Evolutionary conservation across 768 basidiomycete species (phyloP).

Genomic region (Obba rivulosa): DNA sequence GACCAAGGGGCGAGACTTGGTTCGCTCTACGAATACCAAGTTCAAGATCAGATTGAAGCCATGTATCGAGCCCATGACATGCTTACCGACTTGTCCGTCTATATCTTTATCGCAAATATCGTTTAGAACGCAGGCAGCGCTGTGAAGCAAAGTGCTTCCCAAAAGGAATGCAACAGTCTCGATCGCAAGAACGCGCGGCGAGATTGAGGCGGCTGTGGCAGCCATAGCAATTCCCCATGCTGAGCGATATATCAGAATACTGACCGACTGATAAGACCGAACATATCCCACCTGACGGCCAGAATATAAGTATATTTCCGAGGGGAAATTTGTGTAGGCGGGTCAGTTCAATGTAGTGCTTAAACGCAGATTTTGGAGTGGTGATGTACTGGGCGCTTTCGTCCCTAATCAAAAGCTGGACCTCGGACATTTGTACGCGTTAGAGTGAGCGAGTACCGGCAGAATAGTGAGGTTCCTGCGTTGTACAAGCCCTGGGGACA

Average conservation of each 20-base stretch:
- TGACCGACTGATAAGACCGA: background rate
- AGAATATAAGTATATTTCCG: constrained; percentile 20
- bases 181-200: constrained; percentile 1
- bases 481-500: too few relatives aligned
- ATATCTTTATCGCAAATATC: constrained; percentile 25
- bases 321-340: constrained; percentile 18
- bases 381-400: too few relatives aligned
- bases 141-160: constrained; percentile 18
- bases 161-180: constrained; percentile 11
- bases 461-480: too few relatives aligned
- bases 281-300: constrained; percentile 19
- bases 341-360: constrained; percentile 15
- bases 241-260: background rate
- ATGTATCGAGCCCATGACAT: background rate
- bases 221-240: constrained; percentile 21
- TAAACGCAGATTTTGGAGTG: background rate
- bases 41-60: background rate
- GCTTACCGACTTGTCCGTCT: constrained; percentile 32
- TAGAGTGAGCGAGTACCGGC: too few relatives aligned
- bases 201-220: constrained; percentile 10
- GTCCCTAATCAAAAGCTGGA: too few relatives aligned
- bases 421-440: too few relatives aligned
- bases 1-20: constrained; percentile 28
- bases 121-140: constrained; percentile 18
- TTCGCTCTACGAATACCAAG: constrained; percentile 25